Base-by-base conservation (phyloP, 1,284 basidiomycete genomes). In the Ceratobasidium sp. region DNA sequence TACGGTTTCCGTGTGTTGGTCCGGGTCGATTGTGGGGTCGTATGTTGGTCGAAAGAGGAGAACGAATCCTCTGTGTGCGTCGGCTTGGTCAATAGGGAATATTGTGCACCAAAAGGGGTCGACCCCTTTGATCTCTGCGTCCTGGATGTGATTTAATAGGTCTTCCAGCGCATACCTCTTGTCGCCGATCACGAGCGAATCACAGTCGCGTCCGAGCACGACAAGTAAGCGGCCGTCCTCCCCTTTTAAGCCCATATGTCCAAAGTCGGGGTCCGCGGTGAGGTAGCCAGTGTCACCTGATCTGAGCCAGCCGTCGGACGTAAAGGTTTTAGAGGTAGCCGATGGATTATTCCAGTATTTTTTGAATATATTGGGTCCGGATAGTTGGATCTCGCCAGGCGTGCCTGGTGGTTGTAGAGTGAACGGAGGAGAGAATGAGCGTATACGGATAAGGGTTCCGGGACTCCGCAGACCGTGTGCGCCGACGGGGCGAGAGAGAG, bases 321-420 rank as follows among this genome's bases (percentile, higher is more conserved):
- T 45, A 27, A 63, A 63, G 9, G 60, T 14, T 45, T 48, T 47
- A 22, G 60, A 41, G 19, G 60, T 63, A 9, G 60, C 60, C 4
- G 7, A 24, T 1, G 60, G 60, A 15, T 63, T 63, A 27, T 63
- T 63, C 60, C 60, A 63, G 41, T 63, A 63, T 24, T 63, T 63
- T 63, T 63, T 63, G 22, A 63, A 63, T 27, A 63, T 27, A 24
- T 45, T 63, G 22, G 60, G 60, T 5, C 60, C 60, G 15, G 14
- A 7, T 15, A 63, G 41, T 29, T 63, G 60, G 44, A 63, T 63
- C 22, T 63, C 60, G 3, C 60, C 60, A 4, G 60, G 44, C 22
- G 41, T 22, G 9, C 41, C 60, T 2, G 60, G 44, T 27, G 60
- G 60, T n/a, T 45, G 60, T 1, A 44, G 44, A 15, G 27, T 4